Conservation (phyloP, 352 stramenopile genomes). For the Pythium coloratum region DNA sequence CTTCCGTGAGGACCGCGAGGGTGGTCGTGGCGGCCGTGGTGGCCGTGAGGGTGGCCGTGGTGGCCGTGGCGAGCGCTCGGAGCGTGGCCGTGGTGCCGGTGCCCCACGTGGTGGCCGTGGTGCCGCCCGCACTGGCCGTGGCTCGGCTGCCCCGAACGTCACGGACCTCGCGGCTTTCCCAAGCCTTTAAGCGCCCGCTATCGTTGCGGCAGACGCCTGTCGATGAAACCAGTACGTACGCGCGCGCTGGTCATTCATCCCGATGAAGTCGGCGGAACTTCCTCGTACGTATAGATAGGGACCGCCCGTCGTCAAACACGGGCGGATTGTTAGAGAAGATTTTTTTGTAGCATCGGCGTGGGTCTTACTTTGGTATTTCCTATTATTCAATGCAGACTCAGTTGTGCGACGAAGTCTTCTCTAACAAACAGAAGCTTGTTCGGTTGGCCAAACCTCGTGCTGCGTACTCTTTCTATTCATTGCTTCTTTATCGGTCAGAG, state of each 20-base stretch:
- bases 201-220: constrained; percentile 28
- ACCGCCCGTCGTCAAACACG: constrained; percentile 42
- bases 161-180: constrained; percentile 85
- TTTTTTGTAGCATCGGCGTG: constrained; percentile 44
- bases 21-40: constrained; percentile 50
- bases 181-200: constrained; percentile 61
- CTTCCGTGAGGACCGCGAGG: constrained; percentile 60
- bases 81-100: constrained; percentile 19
- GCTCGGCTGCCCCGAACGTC: constrained; percentile 56
- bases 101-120: constrained; percentile 11
- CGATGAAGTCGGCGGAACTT: constrained; percentile 36
- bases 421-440: constrained; percentile 30
- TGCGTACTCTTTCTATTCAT: constrained; percentile 11
- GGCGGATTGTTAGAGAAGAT: constrained; percentile 62
- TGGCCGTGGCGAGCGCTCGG: constrained; percentile 33
- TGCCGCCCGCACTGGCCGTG: constrained; percentile 12
- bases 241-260: constrained; percentile 34
- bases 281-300: constrained; percentile 56
- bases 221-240: constrained; percentile 37
- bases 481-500: constrained; percentile 1
- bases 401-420: constrained; percentile 60
- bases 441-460: constrained; percentile 29
- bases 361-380: constrained; percentile 62
- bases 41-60: constrained; percentile 25
- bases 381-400: constrained; percentile 79